These are phyloP conservation scores for Neoboletus magnificus DNA, from an alignment of 768 basidiomycete species.

Conservation along the genomic window DNA sequence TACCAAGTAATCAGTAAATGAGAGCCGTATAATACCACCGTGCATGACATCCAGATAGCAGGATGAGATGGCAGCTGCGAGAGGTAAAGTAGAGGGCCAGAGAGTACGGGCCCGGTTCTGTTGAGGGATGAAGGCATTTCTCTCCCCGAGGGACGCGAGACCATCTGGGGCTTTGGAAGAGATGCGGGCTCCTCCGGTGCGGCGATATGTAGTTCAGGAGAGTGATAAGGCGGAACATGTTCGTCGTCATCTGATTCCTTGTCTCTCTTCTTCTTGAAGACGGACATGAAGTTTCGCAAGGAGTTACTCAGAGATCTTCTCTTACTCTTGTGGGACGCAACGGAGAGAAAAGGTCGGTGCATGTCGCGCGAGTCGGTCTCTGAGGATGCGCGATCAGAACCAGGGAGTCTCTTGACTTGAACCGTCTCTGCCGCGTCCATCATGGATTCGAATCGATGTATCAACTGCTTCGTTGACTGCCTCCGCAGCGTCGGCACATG, in stretches of 20 bases:
- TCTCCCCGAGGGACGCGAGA: neutral
- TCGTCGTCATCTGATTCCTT: slow-evolving; percentile 30
- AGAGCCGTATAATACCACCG: slow-evolving; percentile 33
- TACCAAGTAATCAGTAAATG: slow-evolving; percentile 50
- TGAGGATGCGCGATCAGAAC: slow-evolving; percentile 15
- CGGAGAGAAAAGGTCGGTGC: slow-evolving; percentile 15
- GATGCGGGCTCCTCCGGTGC: neutral
- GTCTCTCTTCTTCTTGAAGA: slow-evolving; percentile 49
- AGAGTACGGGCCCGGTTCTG: neutral
- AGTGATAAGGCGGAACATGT: neutral
- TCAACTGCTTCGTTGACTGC: slow-evolving; percentile 50
- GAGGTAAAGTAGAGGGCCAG: slow-evolving; percentile 46
- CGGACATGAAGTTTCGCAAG: slow-evolving; percentile 58
- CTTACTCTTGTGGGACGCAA: slow-evolving; percentile 39
- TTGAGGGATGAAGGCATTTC: neutral
- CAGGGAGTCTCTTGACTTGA: slow-evolving; percentile 6
- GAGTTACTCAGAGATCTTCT: slow-evolving; percentile 57
- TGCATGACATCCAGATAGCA: slow-evolving; percentile 52
- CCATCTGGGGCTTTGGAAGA: neutral
- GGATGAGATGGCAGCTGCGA: slow-evolving; percentile 31
- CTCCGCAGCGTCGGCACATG: slow-evolving; percentile 22
- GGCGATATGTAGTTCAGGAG: slow-evolving; percentile 5
- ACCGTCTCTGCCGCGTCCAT: slow-evolving; percentile 9
- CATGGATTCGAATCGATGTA: slow-evolving; percentile 52
- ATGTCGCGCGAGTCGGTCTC: slow-evolving; percentile 11